Conservation (phyloP, 2,329 filamentous ascomycete species). For the Venturia nashicola region DNA sequence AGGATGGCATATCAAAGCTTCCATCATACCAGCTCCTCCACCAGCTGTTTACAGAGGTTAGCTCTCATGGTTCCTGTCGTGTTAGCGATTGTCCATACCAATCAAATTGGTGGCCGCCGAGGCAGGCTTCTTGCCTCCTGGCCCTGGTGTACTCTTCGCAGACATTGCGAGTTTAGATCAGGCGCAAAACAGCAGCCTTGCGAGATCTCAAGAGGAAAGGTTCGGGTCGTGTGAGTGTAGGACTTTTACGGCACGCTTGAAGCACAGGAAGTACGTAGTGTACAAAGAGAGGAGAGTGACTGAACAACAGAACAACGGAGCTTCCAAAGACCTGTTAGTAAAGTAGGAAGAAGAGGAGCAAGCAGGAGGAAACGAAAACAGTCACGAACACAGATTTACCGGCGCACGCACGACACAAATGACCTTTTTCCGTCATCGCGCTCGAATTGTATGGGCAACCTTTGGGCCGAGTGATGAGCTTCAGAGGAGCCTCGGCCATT, state of each 20-base stretch:
- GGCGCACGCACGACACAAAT: conserved; percentile 6
- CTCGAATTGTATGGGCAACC: not conserved
- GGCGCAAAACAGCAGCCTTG: not conserved
- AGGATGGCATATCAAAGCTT: conserved; percentile 90
- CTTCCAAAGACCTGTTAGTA: not conserved
- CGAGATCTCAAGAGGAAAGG: not conserved
- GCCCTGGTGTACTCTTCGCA: conserved; percentile 6
- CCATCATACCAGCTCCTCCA: conserved; percentile 98
- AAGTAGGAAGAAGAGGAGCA: not conserved
- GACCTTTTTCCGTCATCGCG: conserved; percentile 5
- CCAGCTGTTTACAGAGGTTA: conserved; percentile 51
- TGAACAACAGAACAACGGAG: not conserved
- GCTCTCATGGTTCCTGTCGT: not conserved
- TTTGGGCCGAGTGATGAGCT: conserved; percentile 1
- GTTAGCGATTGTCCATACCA: conserved; percentile 9
- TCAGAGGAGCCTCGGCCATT: conserved; percentile 3
- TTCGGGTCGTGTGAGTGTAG: not conserved
- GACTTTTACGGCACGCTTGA: not conserved
- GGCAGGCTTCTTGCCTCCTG: conserved; percentile 12
- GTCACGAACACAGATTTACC: not conserved
- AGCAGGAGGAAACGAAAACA: not conserved
- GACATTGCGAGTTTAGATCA: not conserved
- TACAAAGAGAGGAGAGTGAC: not conserved
- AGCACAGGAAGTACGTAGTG: not conserved
- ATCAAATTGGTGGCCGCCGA: conserved; percentile 12